These are phyloP conservation scores for Podaxis sp. DNA, from an alignment of 768 basidiomycete species.

Conservation along the genomic window DNA sequence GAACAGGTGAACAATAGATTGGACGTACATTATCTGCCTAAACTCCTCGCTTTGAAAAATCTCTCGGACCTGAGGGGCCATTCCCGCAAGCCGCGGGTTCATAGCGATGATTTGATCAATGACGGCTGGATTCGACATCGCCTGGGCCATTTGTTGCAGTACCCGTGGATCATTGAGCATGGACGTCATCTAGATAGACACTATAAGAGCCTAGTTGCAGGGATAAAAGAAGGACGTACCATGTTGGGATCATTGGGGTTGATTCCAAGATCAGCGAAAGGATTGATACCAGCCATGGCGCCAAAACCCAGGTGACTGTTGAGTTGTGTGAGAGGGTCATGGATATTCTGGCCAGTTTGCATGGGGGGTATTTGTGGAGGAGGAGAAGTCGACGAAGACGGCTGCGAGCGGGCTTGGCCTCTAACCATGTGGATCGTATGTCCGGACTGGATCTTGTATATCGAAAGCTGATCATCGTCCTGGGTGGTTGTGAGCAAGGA, in stretches of 20 bases:
- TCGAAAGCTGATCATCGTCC: slow-evolving; percentile 79
- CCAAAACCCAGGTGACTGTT: slow-evolving; percentile 79
- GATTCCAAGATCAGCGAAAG: slow-evolving; percentile 86
- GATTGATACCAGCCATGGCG: slow-evolving; percentile 82
- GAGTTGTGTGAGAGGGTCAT: slow-evolving; percentile 80
- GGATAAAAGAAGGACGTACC: slow-evolving; percentile 39
- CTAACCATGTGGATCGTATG: slow-evolving; percentile 96
- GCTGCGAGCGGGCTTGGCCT: slow-evolving; percentile 56
- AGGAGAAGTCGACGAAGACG: slow-evolving; percentile 20
- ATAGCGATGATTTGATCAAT: slow-evolving; percentile 81
- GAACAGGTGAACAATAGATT: not conserved
- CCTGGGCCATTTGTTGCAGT: slow-evolving; percentile 78
- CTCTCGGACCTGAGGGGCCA: slow-evolving; percentile 79
- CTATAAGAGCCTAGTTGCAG: slow-evolving; percentile 1
- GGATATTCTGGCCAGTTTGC: slow-evolving; percentile 88
- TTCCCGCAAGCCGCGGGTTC: slow-evolving; percentile 70
- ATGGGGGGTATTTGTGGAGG: slow-evolving; percentile 74
- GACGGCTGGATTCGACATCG: slow-evolving; percentile 87
- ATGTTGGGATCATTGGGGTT: slow-evolving; percentile 95
- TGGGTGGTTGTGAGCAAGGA: slow-evolving; percentile 21
- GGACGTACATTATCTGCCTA: slow-evolving; percentile 66
- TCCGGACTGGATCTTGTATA: slow-evolving; percentile 86
- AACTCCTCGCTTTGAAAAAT: slow-evolving; percentile 76
- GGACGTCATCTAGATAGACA: slow-evolving; percentile 54
- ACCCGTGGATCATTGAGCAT: slow-evolving; percentile 88